phyloP scores from a whole-genome alignment of 192 early-diverging fungal genomes.

The Backusella morwellensis region DNA sequence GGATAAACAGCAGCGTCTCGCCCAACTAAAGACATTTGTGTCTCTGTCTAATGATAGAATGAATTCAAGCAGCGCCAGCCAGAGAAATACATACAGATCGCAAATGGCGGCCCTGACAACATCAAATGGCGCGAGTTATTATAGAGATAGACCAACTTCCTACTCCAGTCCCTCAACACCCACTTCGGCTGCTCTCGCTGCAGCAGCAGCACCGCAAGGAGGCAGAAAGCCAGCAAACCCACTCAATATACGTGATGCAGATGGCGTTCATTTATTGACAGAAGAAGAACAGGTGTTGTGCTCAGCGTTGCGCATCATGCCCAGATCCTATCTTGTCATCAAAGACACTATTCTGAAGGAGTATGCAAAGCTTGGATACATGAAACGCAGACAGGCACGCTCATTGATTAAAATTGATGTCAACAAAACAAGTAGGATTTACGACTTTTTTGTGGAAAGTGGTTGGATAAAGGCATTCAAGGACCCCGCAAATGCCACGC shows the following conservation, averaged over 20 bases:
- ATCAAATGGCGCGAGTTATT: constrained; percentile 27
- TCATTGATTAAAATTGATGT: constrained; percentile 92
- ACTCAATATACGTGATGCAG: constrained; percentile 76
- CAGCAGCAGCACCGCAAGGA: constrained; percentile 12
- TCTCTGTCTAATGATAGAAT: constrained; percentile 35
- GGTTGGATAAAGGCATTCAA: constrained; percentile 81
- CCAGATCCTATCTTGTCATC: constrained; percentile 86
- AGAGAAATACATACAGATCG: constrained; percentile 42
- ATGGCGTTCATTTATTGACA: constrained; percentile 85
- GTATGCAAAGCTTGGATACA: constrained; percentile 67
- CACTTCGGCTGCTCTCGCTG: constrained; percentile 13
- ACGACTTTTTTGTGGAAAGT: constrained; percentile 90
- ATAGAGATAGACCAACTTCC: constrained; percentile 19
- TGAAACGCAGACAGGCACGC: constrained; percentile 77
- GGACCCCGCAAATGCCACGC: constrained; percentile 10
- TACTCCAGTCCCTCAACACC: constrained; percentile 1
- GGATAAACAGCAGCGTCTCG: constrained; percentile 56
- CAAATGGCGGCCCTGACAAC: constrained; percentile 34
- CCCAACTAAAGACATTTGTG: constrained; percentile 22
- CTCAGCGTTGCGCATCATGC: constrained; percentile 78
- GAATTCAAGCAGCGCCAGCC: constrained; percentile 18
- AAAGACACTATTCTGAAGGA: constrained; percentile 90
- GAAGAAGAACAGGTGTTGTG: constrained; percentile 81
- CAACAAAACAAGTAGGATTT: constrained; percentile 82
- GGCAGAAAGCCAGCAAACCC: constrained; percentile 50